Evolutionary conservation across 192 early-diverging fungal species (phyloP).

Genomic region (Linnemannia elongata): DNA sequence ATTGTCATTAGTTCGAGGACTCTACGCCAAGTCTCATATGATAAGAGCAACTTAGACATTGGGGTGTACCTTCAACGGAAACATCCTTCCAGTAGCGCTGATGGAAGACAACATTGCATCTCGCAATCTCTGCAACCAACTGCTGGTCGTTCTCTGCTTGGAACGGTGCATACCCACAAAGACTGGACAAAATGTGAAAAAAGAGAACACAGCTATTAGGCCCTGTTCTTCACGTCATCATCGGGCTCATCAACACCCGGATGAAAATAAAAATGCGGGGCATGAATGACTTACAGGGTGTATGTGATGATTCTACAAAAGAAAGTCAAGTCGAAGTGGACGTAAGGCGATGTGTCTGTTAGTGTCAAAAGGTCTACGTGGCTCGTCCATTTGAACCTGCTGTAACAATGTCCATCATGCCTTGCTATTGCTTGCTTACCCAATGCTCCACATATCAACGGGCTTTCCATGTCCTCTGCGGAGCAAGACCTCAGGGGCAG

Average conservation of each 20-base stretch:
- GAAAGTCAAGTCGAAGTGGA: not conserved
- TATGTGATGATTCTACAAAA: slow-evolving; percentile 85
- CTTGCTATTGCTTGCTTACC: slow-evolving; percentile 33
- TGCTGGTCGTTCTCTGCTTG: slow-evolving; percentile 71
- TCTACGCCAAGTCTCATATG: too few relatives aligned
- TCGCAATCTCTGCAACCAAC: slow-evolving; percentile 71
- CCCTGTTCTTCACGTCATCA: not conserved
- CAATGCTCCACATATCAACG: slow-evolving; percentile 96
- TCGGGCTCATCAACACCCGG: not conserved
- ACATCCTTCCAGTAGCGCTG: slow-evolving; percentile 86
- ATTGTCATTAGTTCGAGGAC: too few relatives aligned
- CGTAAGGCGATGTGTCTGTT: not conserved
- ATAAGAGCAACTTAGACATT: not conserved
- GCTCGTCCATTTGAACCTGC: not conserved
- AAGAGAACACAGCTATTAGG: not conserved
- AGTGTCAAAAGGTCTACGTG: not conserved
- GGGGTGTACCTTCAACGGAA: slow-evolving; percentile 78
- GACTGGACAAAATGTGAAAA: slow-evolving; percentile 29
- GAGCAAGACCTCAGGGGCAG: slow-evolving; percentile 87
- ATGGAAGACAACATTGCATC: slow-evolving; percentile 78
- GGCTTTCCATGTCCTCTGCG: slow-evolving; percentile 88
- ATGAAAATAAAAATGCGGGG: not conserved
- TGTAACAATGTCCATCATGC: too few relatives aligned
- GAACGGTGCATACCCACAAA: slow-evolving; percentile 88
- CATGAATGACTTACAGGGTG: slow-evolving; percentile 70